phyloP scores from a whole-genome alignment of 768 basidiomycete species.

The Rhodosporidiobolus sp. region DNA sequence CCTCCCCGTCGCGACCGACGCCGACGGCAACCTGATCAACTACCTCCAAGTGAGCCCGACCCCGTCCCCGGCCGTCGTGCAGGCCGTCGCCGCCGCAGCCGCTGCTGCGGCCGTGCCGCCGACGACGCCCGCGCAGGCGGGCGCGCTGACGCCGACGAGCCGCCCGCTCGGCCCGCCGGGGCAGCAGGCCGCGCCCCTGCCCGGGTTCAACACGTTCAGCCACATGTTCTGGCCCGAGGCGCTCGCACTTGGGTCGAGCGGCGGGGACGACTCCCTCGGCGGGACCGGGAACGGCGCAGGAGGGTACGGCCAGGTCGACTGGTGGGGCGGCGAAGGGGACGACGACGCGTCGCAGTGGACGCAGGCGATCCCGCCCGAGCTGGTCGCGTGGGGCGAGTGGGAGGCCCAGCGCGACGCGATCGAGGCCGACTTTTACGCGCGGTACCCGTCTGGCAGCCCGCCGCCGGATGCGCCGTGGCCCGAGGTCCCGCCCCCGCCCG shows the following conservation, averaged over 20 bases:
- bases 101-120: background rate
- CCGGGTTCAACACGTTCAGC: background rate
- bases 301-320: background rate
- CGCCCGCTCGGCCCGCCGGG: background rate
- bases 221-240: background rate
- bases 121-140: background rate
- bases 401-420: constrained; percentile 61
- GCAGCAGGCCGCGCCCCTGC: background rate
- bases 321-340: constrained; percentile 12
- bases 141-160: background rate
- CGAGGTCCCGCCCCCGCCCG: constrained; percentile 24
- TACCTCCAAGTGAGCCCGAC: constrained; percentile 64
- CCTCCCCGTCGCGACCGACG: constrained; percentile 84
- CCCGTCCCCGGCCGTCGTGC: background rate
- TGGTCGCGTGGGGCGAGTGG: constrained; percentile 76
- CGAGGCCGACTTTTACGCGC: constrained; percentile 25
- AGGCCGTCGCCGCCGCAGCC: constrained; percentile 3
- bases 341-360: constrained; percentile 64
- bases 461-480: constrained; percentile 15
- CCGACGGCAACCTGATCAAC: constrained; percentile 83
- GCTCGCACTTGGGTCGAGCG: background rate
- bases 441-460: constrained; percentile 15
- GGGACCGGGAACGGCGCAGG: background rate
- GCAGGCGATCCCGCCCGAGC: constrained; percentile 67
- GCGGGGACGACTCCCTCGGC: background rate